A percentile compares a stretch with the other conserved stretches of the same genome.
These are phyloP conservation scores for Carex pumila DNA, from an alignment of 176 grass and related monocot species.

Conservation along the genomic window DNA sequence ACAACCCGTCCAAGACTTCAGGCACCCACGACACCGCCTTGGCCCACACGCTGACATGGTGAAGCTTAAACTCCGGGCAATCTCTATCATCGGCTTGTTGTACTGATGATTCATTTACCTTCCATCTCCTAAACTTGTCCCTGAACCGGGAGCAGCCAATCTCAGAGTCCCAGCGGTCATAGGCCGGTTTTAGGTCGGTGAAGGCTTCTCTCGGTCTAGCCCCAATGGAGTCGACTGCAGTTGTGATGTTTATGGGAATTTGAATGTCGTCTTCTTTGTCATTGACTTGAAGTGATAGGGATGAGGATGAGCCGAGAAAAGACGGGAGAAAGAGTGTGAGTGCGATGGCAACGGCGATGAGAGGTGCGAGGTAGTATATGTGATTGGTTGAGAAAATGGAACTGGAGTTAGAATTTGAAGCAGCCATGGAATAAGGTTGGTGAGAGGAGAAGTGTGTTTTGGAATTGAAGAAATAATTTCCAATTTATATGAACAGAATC, in stretches of 20 bases:
- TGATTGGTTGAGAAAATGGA: constrained; percentile 16
- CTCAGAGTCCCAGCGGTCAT: constrained; percentile 34
- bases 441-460: neutral
- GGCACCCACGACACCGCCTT: constrained; percentile 37
- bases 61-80: constrained; percentile 18
- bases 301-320: constrained; percentile 27
- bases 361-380: constrained; percentile 36
- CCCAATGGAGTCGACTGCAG: constrained; percentile 17
- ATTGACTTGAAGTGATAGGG: neutral
- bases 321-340: constrained; percentile 27
- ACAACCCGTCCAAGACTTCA: constrained; percentile 31
- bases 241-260: neutral
- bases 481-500: neutral
- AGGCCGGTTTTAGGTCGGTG: constrained; percentile 22
- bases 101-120: constrained; percentile 22
- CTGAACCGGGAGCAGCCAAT: constrained; percentile 34
- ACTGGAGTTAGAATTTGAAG: constrained; percentile 11
- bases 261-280: neutral
- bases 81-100: constrained; percentile 7
- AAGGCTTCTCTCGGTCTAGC: constrained; percentile 26
- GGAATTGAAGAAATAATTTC: neutral
- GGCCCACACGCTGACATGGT: constrained; percentile 31
- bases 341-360: constrained; percentile 19
- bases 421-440: constrained; percentile 11
- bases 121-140: constrained; percentile 27